Base-by-base conservation (phyloP, 306 rosid genomes). In the Urtica urens region DNA sequence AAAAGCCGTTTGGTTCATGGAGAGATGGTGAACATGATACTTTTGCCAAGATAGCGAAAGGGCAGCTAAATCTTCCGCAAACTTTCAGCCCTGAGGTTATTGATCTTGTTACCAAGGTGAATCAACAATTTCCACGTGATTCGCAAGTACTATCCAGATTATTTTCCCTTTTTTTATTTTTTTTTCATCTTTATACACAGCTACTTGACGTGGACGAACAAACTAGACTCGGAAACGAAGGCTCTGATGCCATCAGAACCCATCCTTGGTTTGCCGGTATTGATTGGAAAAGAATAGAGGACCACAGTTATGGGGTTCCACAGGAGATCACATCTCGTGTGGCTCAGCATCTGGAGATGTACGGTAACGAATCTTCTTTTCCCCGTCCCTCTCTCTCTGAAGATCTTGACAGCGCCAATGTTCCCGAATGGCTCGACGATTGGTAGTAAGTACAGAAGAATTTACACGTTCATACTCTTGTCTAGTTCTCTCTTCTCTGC, bases 1-100 rank as follows among this genome's bases (percentile, higher is more conserved):
- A 90, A 60, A 68, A 74, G 93, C 99, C 99, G 25, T 90, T 90
- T 33, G 95, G 99, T 38, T 85, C 96, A 23, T 85, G 99, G 94
- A 80, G 96, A 73, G 83, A 73, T 51, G 82, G 88, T 23, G 99
- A 85, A 53, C 87, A 85, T 8, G 96, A 90, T 53, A 79, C 92
- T 3, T 81, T 77, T 55, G 75, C 87, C 34, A 90, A 90, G 71
- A 82, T 90, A 40, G 95, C 95, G 7, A 85, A 77, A 70, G 77
- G 95, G 66, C 80, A 81, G 64, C 64, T 85, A 54, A 68, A 64
- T 37, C 66, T 90, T 64, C 92, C 92, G 5, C 77, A 70, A 46
- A 77, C 74, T 64, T 79, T 90, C 71, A 85, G 94, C 68, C 73
- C 83, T 31, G 81, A 82, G 72, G 87, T 78, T 43, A 60, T 63